Base-by-base conservation (phyloP, 192 early-diverging fungal genomes). In the Umbelopsis sp. region DNA sequence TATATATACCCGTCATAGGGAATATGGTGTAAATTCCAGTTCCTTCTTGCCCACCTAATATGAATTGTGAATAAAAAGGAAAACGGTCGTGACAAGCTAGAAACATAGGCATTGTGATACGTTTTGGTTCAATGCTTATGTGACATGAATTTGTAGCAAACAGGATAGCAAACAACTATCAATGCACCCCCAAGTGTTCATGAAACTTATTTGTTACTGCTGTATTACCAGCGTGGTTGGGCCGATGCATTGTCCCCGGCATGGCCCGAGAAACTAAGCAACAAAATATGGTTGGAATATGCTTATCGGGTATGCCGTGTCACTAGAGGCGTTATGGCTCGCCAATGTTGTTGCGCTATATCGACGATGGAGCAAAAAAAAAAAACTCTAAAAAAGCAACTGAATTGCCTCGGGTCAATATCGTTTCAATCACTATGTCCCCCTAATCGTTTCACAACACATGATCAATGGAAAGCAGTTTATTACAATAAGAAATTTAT, bases 221-320 rank as follows among this genome's bases (percentile, higher is more conserved):
- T 61, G 55, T 61, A 61, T 61, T 61, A 61, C 55, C 55, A 61
- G 16, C 55, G 55, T 53, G 51, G 20, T 23, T 53, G 55, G 33
- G 55, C 33, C 55, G 35, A 30, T 61, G 55, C 55, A 61, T 61
- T 61, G 37, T 61, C 55, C 55, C 55, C 55, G 55, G 55, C 55
- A 61, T 61, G 55, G 55, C 55, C 55, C 55, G 55, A 61, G 55
- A 61, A 25, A 37, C 27, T 16, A 25, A 35, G 55, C 27, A 25
- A 35, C 30, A 61, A 61, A 61, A 27, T 35, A 25, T 12, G 55
- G 27, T 25, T 35, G 55, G 13, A 12, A n/a, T 61, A 35, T 35
- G 27, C 25, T 35, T 61, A 35, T 61, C 18, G 33, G 55, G 55
- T 30, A 61, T 61, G 0, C 55, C 55, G 55, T 16, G 21, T 27